Evolutionary conservation across 495 filamentous ascomycete species (phyloP).

Genomic region (Aspergillus asperescens): DNA sequence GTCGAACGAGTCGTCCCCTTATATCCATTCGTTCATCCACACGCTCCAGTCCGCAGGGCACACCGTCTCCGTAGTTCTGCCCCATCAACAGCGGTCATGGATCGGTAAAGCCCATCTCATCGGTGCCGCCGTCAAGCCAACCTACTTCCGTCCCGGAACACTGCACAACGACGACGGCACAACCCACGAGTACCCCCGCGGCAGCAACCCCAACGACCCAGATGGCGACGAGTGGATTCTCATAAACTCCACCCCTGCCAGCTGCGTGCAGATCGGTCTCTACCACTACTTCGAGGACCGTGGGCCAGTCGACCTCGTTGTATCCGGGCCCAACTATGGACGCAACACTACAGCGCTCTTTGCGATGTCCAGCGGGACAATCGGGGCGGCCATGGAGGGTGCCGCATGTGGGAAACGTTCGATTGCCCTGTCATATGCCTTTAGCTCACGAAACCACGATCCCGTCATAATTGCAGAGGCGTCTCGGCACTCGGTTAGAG

Average conservation of each 20-base stretch:
- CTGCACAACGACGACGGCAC: conserved; percentile 63
- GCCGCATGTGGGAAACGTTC: conserved; percentile 73
- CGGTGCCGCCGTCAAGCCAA: conserved; percentile 74
- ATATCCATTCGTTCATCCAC: conserved; percentile 79
- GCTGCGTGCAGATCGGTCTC: conserved; percentile 83
- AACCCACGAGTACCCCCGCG: conserved; percentile 50
- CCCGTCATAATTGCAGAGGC: conserved; percentile 70
- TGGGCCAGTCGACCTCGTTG: conserved; percentile 75
- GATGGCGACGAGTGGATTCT: conserved; percentile 87
- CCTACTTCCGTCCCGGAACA: conserved; percentile 74
- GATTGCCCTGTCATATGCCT: conserved; percentile 84
- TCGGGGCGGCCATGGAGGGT: conserved; percentile 88
- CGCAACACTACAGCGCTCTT: conserved; percentile 91
- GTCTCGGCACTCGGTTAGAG: conserved; percentile 57
- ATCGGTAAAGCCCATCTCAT: conserved; percentile 96
- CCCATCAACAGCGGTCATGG: conserved; percentile 90
- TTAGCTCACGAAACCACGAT: conserved; percentile 75
- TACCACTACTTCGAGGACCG: conserved; percentile 79
- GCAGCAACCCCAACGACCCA: conserved; percentile 46
- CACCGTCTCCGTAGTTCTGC: conserved; percentile 81
- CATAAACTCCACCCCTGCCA: conserved; percentile 81
- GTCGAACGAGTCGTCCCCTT: conserved; percentile 83
- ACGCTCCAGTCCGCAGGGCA: conserved; percentile 74
- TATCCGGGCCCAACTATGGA: conserved; percentile 92
- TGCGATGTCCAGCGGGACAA: conserved; percentile 79